Conservation (phyloP, 495 filamentous ascomycete species). For the Penicillium crystallinum region DNA sequence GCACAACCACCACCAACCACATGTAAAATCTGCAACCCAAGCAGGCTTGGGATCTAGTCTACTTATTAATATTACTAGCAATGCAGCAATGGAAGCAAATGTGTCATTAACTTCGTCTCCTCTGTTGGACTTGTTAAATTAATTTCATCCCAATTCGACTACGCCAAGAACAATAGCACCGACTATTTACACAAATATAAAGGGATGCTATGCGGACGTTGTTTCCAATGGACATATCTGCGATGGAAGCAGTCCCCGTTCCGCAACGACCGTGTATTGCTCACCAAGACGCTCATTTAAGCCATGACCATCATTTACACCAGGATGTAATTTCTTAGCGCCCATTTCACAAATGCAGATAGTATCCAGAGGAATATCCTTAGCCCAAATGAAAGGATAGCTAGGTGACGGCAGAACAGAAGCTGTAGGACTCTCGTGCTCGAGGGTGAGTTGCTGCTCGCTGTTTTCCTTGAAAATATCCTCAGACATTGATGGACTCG, state of each 20-base stretch:
- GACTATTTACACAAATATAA: not conserved
- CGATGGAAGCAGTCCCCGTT: conserved; percentile 24
- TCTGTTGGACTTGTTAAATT: not conserved
- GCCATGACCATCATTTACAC: conserved; percentile 15
- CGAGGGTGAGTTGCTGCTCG: not conserved
- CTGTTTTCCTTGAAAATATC: not conserved
- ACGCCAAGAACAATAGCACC: not conserved
- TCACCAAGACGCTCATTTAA: conserved; percentile 36
- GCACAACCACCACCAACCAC: not conserved
- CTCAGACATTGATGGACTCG: not conserved
- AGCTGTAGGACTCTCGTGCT: not conserved
- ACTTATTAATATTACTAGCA: conserved; percentile 2
- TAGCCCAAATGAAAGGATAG: conserved; percentile 54
- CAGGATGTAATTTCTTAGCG: conserved; percentile 52
- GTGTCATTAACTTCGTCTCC: too few species aligned
- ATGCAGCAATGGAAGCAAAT: conserved; percentile 1
- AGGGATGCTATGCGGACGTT: not conserved
- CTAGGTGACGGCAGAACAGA: not conserved
- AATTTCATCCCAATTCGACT: not conserved
- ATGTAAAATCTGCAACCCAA: conserved; percentile 9
- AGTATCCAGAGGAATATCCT: conserved; percentile 53
- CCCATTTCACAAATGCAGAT: conserved; percentile 76
- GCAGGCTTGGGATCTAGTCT: conserved; percentile 22
- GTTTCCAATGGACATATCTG: not conserved
- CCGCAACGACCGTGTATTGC: conserved; percentile 38